Evolutionary conservation across 176 grass and related monocot genomes (phyloP).

Genomic region (Urochloa ruziziensis): DNA sequence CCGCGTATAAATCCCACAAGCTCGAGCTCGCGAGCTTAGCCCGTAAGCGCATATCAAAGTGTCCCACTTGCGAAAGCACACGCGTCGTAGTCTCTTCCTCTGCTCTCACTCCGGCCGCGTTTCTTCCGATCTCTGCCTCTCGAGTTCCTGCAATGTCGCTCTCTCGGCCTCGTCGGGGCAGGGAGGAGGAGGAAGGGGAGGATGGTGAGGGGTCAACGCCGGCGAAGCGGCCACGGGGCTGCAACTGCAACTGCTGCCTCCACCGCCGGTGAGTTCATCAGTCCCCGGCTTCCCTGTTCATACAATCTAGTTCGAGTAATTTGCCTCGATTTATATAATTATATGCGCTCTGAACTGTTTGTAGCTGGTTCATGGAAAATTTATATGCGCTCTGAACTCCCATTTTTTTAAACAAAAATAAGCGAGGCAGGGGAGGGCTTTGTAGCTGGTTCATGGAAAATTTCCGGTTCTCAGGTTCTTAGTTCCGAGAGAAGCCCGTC

Average conservation of each 20-base stretch:
- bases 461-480: too few species aligned
- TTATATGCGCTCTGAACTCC: too few species aligned
- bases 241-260: slow-evolving; percentile 5
- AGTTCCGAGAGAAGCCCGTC: neutral
- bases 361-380: too few species aligned
- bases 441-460: neutral
- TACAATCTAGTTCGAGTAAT: neutral
- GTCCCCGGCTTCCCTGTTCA: too few species aligned
- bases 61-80: neutral
- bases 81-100: neutral
- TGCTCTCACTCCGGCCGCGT: neutral
- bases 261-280: slow-evolving; percentile 13
- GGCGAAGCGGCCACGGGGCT: slow-evolving; percentile 18
- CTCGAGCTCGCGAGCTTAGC: neutral
- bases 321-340: neutral
- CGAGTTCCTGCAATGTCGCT: too few species aligned
- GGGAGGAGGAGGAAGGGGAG: neutral
- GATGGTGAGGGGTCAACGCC: neutral
- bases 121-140: neutral
- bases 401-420: neutral
- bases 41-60: neutral
- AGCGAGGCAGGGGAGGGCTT: neutral
- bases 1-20: neutral
- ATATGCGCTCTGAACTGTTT: neutral
- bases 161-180: neutral